Conservation (phyloP, 129 eudicot genomes). For the Daucus carota region DH1_v3.0 NC_030385.2:30672001-30672500, state of each 20-base stretch:
- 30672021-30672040: background rate
- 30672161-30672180: background rate
- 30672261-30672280: background rate
- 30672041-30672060: background rate
- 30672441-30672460: background rate
- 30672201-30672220: background rate
- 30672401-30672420: background rate
- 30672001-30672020: background rate
- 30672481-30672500: background rate
- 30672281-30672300: background rate
- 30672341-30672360: background rate
- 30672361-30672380: background rate
- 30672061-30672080: background rate
- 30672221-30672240: too few species aligned
- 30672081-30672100: background rate
- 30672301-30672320: background rate
- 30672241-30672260: too few species aligned
- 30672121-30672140: slow-evolving; percentile 1
- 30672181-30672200: background rate
- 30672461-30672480: background rate
- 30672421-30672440: background rate
- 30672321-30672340: background rate
- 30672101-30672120: background rate
- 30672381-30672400: background rate
- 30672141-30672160: background rate